Conservation (phyloP, 352 stramenopile genomes). For the Globisporangium ultimum region DNA sequence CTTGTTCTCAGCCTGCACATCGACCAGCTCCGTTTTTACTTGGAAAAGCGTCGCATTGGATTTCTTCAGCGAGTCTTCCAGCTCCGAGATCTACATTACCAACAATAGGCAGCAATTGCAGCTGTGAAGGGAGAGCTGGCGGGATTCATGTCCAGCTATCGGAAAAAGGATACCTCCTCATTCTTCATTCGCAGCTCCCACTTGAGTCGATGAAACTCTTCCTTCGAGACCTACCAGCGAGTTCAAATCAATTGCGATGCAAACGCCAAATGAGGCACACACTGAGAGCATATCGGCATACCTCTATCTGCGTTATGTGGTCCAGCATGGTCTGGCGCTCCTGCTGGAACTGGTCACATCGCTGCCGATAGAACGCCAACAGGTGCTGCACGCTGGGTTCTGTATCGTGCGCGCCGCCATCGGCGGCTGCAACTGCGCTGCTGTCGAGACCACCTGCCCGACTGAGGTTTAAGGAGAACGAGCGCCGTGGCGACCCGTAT, state of each 20-base stretch:
- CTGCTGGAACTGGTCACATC: constrained; percentile 60
- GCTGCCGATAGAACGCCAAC: constrained; percentile 62
- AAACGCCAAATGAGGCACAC: too few relatives aligned
- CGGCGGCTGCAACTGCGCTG: not conserved
- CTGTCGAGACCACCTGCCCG: constrained; percentile 8
- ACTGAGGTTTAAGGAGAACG: constrained; percentile 27
- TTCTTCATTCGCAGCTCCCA: constrained; percentile 66
- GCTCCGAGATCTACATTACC: constrained; percentile 42
- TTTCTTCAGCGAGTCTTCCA: constrained; percentile 51
- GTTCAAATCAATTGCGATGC: not conserved
- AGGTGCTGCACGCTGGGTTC: constrained; percentile 13
- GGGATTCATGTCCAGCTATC: not conserved
- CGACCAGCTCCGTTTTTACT: constrained; percentile 58
- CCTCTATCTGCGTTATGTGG: constrained; percentile 55
- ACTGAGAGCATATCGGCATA: constrained; percentile 21
- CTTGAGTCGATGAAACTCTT: constrained; percentile 67
- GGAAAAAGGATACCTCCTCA: constrained; percentile 43
- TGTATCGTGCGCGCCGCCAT: constrained; percentile 1
- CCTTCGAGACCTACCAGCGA: constrained; percentile 57
- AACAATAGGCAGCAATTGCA: constrained; percentile 1
- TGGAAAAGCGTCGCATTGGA: constrained; percentile 61
- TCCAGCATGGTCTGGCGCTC: constrained; percentile 55
- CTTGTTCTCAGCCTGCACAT: constrained; percentile 63
- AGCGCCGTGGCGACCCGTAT: constrained; percentile 44
- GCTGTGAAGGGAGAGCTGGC: not conserved